Percentiles rank a stretch among this genome's conserved stretches.
These are phyloP conservation scores for Arabidopsis hybrid DNA, from an alignment of 441 rosid genomes.

Conservation along the genomic window DNA sequence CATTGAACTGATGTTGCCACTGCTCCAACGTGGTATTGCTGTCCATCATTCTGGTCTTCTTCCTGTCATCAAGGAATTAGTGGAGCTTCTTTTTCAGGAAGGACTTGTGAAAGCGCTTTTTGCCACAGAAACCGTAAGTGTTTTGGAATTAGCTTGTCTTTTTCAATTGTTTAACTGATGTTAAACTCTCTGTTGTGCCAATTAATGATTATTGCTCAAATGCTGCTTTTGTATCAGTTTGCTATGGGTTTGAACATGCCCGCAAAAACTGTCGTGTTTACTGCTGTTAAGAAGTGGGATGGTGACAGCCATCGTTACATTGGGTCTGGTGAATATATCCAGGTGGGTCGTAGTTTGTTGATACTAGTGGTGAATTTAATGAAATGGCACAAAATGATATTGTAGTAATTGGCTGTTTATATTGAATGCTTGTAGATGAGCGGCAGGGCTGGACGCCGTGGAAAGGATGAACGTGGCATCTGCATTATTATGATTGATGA, in stretches of 20 bases:
- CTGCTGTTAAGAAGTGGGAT: conserved; percentile 97
- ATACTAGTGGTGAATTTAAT: conserved; percentile 7
- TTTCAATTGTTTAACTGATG: conserved; percentile 19
- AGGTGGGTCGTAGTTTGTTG: conserved; percentile 63
- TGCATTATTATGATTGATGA: conserved; percentile 98
- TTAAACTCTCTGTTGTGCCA: conserved; percentile 14
- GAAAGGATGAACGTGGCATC: conserved; percentile 95
- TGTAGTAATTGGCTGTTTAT: conserved; percentile 31
- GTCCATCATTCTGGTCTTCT: conserved; percentile 99
- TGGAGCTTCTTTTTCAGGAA: conserved; percentile 99
- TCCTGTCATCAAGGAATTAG: conserved; percentile 97
- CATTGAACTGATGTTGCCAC: conserved; percentile 94
- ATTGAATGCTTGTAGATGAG: conserved; percentile 75
- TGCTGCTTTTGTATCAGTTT: conserved; percentile 61
- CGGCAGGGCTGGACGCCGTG: conserved; percentile 99
- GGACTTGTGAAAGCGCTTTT: conserved; percentile 98
- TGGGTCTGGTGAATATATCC: conserved; percentile 97
- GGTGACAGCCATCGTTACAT: conserved; percentile 96
- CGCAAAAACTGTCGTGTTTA: conserved; percentile 97
- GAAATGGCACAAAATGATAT: neutral
- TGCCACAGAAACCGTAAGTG: conserved; percentile 96
- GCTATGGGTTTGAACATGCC: conserved; percentile 99
- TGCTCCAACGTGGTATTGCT: conserved; percentile 96
- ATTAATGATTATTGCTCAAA: conserved; percentile 26
- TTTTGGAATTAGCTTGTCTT: conserved; percentile 34